Evolutionary conservation across 768 basidiomycete genomes (phyloP).

Genomic region (Lentinula lateritia): DNA sequence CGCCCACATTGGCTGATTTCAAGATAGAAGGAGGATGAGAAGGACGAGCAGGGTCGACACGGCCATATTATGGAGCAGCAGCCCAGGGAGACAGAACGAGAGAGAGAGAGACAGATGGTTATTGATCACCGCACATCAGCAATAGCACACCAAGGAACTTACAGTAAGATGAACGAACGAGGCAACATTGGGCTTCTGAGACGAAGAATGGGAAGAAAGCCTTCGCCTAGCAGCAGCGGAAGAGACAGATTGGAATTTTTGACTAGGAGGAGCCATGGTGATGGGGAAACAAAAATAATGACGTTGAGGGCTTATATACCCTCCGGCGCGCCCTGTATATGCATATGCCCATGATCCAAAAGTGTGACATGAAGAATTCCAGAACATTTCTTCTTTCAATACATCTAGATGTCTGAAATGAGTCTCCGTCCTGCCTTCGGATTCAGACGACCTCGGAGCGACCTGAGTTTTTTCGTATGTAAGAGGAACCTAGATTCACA

Average conservation of each 20-base stretch:
- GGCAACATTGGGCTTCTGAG: constrained; percentile 47
- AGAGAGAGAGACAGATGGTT: too few species aligned
- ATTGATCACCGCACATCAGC: too few species aligned
- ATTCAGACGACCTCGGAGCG: background rate
- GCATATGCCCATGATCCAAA: background rate
- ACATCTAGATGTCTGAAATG: background rate
- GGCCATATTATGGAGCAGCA: too few species aligned
- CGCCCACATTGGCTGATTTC: constrained; percentile 78
- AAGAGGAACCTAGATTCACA: background rate
- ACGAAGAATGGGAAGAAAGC: constrained; percentile 48
- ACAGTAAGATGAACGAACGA: constrained; percentile 65
- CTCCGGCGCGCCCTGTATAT: too few species aligned
- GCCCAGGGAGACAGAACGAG: too few species aligned
- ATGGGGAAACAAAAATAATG: constrained; percentile 16
- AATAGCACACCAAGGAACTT: constrained; percentile 5
- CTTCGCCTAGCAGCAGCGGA: constrained; percentile 61
- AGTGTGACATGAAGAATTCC: background rate
- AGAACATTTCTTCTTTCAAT: background rate
- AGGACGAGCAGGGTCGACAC: background rate
- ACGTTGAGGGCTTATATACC: background rate
- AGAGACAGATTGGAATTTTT: constrained; percentile 57
- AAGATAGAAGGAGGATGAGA: constrained; percentile 15
- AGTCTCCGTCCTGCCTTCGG: background rate
- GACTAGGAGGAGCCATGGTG: constrained; percentile 46
- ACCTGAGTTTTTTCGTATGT: background rate